Evolutionary conservation across 1,284 basidiomycete species (phyloP), one percentile per base, ranked within the genome.

Genomic region (Pholiota adiposa): DNA sequence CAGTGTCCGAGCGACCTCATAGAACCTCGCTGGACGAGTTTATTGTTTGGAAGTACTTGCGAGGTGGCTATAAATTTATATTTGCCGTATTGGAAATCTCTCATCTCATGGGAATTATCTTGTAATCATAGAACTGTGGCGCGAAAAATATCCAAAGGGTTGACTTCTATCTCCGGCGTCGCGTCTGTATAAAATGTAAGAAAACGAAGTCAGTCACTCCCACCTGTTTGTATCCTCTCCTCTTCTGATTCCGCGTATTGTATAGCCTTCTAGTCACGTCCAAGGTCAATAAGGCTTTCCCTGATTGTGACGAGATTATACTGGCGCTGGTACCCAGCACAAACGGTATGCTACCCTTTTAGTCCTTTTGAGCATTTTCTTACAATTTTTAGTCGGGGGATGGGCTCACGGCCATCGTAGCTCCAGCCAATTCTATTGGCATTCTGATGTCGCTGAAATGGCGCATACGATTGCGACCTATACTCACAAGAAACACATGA

Each of bases 381-480:
- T 14, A 38, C 36, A 31, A 38, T 38, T n/a, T 16, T 14, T 33
- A 56, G 55, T 50, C 14, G 46, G 46, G 4, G 55, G 55, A 9
- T 56, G 55, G 55, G 29, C 55, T 3, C 55, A 56, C 27, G 55
- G 55, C 6, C 55, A 50, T 40, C 9, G 41, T 11, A 50, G 34
- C 25, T 34, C 27, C 8, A 50, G 56, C 19, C 27, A 44, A 31
- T 31, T 31, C 29, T 31, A 31, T 31, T 31, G 29, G 29, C 29
- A 31, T 31, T 29, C 59, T 3, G 77, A 77, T 50, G 63, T 78
- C 38, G 51, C 64, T 12, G 60, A 64, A 2, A 69, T 76, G 62
- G 58, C 62, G 2, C 29, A 54, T 25, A 63, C 57, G 51, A 58
- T 73, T 5, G 63, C 57, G 4, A 57, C 27, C 1, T 60, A 66